Evolutionary conservation across 2,329 filamentous ascomycete species (phyloP), one percentile per base, ranked within the genome.

Genomic region (Colletotrichum magnum): DNA sequence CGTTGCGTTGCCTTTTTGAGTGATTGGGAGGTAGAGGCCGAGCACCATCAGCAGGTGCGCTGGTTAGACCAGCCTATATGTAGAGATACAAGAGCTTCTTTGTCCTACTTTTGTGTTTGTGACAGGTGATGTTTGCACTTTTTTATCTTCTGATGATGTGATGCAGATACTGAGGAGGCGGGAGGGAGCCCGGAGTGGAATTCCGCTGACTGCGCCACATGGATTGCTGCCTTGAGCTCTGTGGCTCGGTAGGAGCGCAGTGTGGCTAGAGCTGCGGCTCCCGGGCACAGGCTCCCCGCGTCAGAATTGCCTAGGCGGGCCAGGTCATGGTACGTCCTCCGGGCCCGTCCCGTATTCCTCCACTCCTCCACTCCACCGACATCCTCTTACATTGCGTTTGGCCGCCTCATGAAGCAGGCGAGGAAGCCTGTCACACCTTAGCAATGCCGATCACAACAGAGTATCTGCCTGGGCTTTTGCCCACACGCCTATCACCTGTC

Each of bases 21-120:
- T 57, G 57, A 64, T 48, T 5, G 45, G 26, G 36, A 28, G 56
- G 43, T 6, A 9, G 51, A 69, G 61, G 52, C 18, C n/a, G 26
- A 52, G 52, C 56, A 36, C 43, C 62, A 32, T 32, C 7, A 43
- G 57, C 57, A 26, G 57, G 51, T 65, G 61, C 41, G 66, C 61
- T 66, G 63, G 67, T 32, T 15, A 61, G 24, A 21, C 67, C 67
- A 57, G 67, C 56, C 58, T 69, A 45, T 58, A 61, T 61, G 24
- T 67, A 61, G 62, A 52, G 43, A 58, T 57, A 61, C 57, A 67
- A 58, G 51, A 60, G 36, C 39, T 58, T 67, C 43, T 53, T 53
- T 66, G 51, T 61, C 67, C 47, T 24, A 16, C 4, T 4, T 16
- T 18, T 6, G 10, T 6, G 10, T 43, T 6, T 43, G 18, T 21